Percentiles rank a stretch among this genome's conserved stretches.
Conservation (phyloP, 2,329 filamentous ascomycete species). For the Dothiorella sarmentorum region DNA sequence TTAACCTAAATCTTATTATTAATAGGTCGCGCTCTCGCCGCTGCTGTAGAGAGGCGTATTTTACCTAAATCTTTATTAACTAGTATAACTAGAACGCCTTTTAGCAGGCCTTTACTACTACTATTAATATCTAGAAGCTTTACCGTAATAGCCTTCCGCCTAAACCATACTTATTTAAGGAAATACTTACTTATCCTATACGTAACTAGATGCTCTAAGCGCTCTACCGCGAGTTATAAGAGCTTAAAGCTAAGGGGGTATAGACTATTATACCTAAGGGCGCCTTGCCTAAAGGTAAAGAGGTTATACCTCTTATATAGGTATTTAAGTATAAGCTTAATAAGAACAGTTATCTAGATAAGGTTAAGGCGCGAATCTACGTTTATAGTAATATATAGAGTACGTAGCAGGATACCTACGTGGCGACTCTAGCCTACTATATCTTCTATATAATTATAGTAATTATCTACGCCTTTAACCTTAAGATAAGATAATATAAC, state of each 20-base stretch:
- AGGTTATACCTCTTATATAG: slow-evolving; percentile 19
- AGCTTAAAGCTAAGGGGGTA: no score
- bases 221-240: no score
- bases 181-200: no score
- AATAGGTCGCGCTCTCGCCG: neutral
- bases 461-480: slow-evolving; percentile 23
- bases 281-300: neutral
- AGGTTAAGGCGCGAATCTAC: slow-evolving; percentile 21
- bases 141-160: no score
- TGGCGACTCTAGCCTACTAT: slow-evolving; percentile 19
- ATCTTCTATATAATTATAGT: slow-evolving; percentile 24
- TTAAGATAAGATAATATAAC: slow-evolving; percentile 24
- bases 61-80: no score
- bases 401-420: slow-evolving; percentile 19
- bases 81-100: no score
- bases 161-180: no score
- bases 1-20: neutral
- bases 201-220: no score
- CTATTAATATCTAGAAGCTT: no score
- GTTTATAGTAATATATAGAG: slow-evolving; percentile 21
- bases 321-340: slow-evolving; percentile 24
- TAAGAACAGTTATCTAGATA: slow-evolving; percentile 20
- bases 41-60: no score
- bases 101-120: no score
- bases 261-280: no score